phyloP scores from a whole-genome alignment of 768 basidiomycete genomes.

The Lanmaoa pseudosensibilis region DNA sequence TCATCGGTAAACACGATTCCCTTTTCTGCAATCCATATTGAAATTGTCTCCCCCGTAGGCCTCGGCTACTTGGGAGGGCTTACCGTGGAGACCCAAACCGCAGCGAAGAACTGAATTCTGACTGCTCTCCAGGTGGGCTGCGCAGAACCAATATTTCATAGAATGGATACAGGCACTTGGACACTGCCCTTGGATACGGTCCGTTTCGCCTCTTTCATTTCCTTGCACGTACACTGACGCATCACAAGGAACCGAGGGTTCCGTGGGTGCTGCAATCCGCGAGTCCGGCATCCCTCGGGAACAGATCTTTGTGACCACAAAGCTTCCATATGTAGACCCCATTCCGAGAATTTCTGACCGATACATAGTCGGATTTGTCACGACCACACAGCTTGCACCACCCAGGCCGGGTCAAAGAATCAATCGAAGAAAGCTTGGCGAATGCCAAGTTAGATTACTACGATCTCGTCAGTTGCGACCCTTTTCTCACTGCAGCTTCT shows the following conservation, averaged over 20 bases:
- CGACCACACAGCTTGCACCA: slow-evolving; percentile 16
- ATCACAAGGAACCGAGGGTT: slow-evolving; percentile 39
- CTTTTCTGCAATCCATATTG: not conserved
- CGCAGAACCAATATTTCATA: not conserved
- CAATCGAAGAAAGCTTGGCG: slow-evolving; percentile 42
- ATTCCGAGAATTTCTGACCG: not conserved
- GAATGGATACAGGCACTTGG: slow-evolving; percentile 49
- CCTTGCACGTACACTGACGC: not conserved
- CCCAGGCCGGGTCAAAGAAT: slow-evolving; percentile 38
- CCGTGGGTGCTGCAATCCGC: slow-evolving; percentile 46
- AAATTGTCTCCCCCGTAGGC: not conserved
- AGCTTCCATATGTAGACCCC: slow-evolving; percentile 36
- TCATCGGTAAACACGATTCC: not conserved
- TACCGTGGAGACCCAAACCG: not conserved
- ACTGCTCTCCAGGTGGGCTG: not conserved
- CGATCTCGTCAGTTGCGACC: slow-evolving; percentile 37
- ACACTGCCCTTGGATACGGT: slow-evolving; percentile 28
- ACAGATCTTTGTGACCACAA: slow-evolving; percentile 52
- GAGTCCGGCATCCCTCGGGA: slow-evolving; percentile 45
- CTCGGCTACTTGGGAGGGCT: not conserved
- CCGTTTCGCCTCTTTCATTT: not conserved
- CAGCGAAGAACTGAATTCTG: slow-evolving; percentile 1
- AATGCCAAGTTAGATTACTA: slow-evolving; percentile 46
- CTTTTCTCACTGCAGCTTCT: not conserved
- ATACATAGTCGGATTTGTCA: not conserved